Conservation (phyloP, 2,329 filamentous ascomycete species). For the Colletotrichum sp. region DNA sequence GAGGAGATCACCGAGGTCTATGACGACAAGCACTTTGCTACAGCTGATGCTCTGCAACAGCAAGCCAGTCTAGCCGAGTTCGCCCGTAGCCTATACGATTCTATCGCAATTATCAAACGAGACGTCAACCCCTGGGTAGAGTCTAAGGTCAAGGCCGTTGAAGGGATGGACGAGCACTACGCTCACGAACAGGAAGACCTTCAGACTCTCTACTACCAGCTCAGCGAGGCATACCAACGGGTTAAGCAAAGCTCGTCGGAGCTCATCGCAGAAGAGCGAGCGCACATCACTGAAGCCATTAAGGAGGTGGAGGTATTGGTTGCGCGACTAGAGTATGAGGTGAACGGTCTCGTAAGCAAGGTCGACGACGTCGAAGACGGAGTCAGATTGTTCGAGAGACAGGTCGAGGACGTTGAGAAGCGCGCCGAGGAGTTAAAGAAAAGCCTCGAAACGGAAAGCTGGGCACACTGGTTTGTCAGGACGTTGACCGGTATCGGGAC, state of each 20-base stretch:
- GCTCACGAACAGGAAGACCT: constrained; percentile 69
- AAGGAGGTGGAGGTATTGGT: constrained; percentile 82
- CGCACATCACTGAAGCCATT: constrained; percentile 70
- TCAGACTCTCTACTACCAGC: constrained; percentile 70
- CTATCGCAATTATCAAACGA: constrained; percentile 56
- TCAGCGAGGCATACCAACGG: constrained; percentile 72
- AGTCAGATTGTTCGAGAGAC: constrained; percentile 77
- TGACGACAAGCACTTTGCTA: constrained; percentile 29
- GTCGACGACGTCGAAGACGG: constrained; percentile 88
- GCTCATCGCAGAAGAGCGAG: constrained; percentile 71
- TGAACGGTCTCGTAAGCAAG: constrained; percentile 77
- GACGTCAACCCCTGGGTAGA: constrained; percentile 67
- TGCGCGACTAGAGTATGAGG: constrained; percentile 91
- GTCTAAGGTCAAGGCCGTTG: constrained; percentile 59
- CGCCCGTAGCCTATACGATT: constrained; percentile 58
- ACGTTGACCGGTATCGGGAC: constrained; percentile 65
- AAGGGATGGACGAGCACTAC: constrained; percentile 65
- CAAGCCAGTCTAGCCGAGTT: constrained; percentile 49
- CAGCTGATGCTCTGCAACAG: constrained; percentile 17
- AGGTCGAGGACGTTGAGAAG: constrained; percentile 74
- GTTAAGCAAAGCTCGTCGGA: constrained; percentile 72
- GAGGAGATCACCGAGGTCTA: constrained; percentile 54
- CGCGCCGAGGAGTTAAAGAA: constrained; percentile 66
- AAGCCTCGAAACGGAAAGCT: constrained; percentile 68
- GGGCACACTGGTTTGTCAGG: constrained; percentile 68